Conservation (phyloP, 768 basidiomycete genomes). For the Termitomyces heimii region DNA sequence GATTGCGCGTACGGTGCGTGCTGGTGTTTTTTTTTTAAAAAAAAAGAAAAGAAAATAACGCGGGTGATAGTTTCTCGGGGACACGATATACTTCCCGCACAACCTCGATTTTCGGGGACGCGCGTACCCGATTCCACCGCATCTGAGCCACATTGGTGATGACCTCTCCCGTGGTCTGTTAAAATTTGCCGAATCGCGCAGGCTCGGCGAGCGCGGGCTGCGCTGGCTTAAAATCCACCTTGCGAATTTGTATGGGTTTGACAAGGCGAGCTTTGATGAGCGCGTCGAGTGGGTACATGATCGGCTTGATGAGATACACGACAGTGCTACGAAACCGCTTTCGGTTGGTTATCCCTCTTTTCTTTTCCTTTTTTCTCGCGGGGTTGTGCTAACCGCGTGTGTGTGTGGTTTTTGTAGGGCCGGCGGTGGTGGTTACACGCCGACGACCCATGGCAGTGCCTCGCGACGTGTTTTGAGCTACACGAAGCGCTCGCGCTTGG, state of each 20-base stretch:
- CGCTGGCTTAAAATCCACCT: conserved; percentile 96
- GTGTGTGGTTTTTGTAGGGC: no score
- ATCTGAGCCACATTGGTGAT: conserved; percentile 93
- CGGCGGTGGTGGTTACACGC: conserved; percentile 84
- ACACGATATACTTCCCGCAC: conserved; percentile 89
- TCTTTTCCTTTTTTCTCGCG: no score
- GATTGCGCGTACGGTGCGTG: conserved; percentile 81
- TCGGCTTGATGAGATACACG: conserved; percentile 71
- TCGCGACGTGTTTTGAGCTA: conserved; percentile 91
- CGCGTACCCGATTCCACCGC: conserved; percentile 94
- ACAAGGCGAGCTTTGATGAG: conserved; percentile 93
- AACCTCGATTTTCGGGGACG: conserved; percentile 97
- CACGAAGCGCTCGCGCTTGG: conserved; percentile 67
- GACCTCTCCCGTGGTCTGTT: conserved; percentile 88
- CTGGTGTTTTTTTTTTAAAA: no score
- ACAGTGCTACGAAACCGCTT: conserved; percentile 78
- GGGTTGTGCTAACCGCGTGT: no score
- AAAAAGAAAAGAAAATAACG: no score
- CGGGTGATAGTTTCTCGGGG: conserved; percentile 79
- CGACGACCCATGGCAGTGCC: conserved; percentile 97
- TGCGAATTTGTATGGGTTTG: conserved; percentile 88
- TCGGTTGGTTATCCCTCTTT: conserved; percentile 33
- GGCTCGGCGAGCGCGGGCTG: conserved; percentile 78
- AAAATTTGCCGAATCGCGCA: conserved; percentile 72
- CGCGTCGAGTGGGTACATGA: conserved; percentile 76